Percentiles rank a stretch among this genome's conserved stretches.
Evolutionary conservation across 805 yeast genomes (phyloP).

Genomic region (Ogataea pignaliae): DNA sequence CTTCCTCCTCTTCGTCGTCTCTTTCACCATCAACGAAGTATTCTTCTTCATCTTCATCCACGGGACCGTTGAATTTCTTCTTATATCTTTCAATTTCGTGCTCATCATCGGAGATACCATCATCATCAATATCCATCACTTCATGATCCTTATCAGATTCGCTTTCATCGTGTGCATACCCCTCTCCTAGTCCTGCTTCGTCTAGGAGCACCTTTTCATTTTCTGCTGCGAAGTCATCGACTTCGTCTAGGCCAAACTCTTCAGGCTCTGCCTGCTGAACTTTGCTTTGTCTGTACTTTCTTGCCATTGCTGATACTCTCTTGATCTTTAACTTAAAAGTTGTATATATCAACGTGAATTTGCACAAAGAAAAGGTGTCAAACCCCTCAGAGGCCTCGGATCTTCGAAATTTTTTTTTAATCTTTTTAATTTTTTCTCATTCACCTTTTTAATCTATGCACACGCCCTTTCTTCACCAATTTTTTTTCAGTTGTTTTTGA

Average conservation of each 20-base stretch:
- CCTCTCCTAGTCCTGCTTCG: constrained; percentile 43
- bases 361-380: too few species aligned
- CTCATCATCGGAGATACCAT: constrained; percentile 50
- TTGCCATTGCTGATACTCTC: constrained; percentile 8
- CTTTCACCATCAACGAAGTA: constrained; percentile 35
- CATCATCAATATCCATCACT: constrained; percentile 31
- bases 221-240: constrained; percentile 61
- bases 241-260: constrained; percentile 55
- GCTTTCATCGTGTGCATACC: constrained; percentile 20
- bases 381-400: too few species aligned
- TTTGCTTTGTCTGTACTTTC: constrained; percentile 4
- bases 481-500: too few species aligned
- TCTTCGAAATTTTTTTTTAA: too few species aligned
- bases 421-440: too few species aligned
- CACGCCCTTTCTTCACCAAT: too few species aligned
- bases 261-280: constrained; percentile 22
- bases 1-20: constrained; percentile 27
- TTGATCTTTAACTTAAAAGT: background rate
- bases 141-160: constrained; percentile 33
- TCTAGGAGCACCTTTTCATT: constrained; percentile 54
- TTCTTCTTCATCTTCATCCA: constrained; percentile 46
- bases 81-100: constrained; percentile 33
- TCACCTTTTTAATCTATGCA: too few species aligned
- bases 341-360: too few species aligned
- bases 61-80: constrained; percentile 35